Evolutionary conservation across 371 early-diverging fungal genomes (phyloP).

Genomic region (Apophysomyces elegans): DNA sequence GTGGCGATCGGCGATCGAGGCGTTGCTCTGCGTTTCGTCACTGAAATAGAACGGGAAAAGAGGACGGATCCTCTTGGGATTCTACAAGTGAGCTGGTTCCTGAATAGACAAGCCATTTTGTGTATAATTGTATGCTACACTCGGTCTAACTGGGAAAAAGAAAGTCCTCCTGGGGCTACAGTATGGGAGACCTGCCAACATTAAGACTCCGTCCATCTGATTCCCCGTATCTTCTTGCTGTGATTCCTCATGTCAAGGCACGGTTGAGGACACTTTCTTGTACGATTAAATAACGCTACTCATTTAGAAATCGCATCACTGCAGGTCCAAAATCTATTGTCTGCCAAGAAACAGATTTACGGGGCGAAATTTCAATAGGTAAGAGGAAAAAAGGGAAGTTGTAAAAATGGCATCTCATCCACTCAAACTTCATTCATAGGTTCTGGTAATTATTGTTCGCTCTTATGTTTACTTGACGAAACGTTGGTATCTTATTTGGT

Average conservation of each 20-base stretch:
- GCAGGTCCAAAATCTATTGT: constrained; percentile 62
- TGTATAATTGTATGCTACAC: background rate
- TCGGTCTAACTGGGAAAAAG: background rate
- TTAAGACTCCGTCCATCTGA: no score
- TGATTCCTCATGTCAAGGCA: background rate
- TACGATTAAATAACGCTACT: background rate
- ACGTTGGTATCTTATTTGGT: background rate
- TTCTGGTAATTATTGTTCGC: constrained; percentile 12
- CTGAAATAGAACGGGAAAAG: background rate
- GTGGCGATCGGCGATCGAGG: background rate
- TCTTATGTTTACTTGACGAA: constrained; percentile 3
- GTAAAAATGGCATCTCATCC: background rate
- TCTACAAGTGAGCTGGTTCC: background rate
- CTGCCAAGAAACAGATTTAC: constrained; percentile 67
- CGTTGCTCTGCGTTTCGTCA: background rate
- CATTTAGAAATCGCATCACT: constrained; percentile 44
- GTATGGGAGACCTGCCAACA: no score
- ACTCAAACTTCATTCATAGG: constrained; percentile 12
- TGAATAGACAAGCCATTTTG: background rate
- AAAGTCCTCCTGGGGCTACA: background rate
- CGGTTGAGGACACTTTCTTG: background rate
- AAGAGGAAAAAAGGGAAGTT: constrained; percentile 9
- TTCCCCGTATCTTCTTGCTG: no score
- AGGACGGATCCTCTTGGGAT: background rate
- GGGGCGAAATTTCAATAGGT: constrained; percentile 68